A percentile compares a stretch with the other conserved stretches of the same genome.
phyloP scores from a whole-genome alignment of 169 alveolate genomes.

The Neospora caninum region DNA sequence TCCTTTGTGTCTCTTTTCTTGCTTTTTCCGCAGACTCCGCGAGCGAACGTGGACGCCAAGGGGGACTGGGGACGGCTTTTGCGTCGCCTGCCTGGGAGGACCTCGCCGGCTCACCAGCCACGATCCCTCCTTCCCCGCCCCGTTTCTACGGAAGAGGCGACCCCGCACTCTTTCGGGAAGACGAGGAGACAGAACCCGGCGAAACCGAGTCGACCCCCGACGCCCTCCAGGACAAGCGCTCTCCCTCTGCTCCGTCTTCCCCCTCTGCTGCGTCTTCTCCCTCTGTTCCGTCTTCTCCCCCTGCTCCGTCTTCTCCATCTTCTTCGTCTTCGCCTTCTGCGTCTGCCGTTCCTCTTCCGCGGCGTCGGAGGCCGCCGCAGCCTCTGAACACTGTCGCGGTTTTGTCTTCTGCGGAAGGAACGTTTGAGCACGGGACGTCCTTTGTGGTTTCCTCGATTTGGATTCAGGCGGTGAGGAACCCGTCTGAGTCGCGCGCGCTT shows the following conservation, averaged over 20 bases:
- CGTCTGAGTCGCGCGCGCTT: neutral
- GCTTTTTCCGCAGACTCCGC: no score
- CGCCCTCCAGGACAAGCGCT: no score
- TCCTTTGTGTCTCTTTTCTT: no score
- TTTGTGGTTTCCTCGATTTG: neutral
- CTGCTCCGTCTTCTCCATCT: neutral
- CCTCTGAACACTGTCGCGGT: neutral
- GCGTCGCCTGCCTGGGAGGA: neutral
- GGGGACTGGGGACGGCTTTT: no score
- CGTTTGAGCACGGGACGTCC: neutral
- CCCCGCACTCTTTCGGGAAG: neutral
- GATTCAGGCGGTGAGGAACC: neutral
- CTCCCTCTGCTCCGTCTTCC: neutral
- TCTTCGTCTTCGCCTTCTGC: neutral
- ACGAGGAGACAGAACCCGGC: neutral
- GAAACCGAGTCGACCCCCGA: no score
- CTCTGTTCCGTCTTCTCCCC: neutral
- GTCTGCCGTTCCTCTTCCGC: neutral
- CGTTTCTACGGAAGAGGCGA: neutral
- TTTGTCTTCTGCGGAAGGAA: neutral
- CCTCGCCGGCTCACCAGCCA: neutral
- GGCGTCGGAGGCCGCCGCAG: neutral
- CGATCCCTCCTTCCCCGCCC: neutral
- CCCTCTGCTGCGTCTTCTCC: neutral
- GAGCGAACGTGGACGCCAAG: no score